Evolutionary conservation across 2,329 filamentous ascomycete genomes (phyloP).

Genomic region (Alternaria conjuncta): DNA sequence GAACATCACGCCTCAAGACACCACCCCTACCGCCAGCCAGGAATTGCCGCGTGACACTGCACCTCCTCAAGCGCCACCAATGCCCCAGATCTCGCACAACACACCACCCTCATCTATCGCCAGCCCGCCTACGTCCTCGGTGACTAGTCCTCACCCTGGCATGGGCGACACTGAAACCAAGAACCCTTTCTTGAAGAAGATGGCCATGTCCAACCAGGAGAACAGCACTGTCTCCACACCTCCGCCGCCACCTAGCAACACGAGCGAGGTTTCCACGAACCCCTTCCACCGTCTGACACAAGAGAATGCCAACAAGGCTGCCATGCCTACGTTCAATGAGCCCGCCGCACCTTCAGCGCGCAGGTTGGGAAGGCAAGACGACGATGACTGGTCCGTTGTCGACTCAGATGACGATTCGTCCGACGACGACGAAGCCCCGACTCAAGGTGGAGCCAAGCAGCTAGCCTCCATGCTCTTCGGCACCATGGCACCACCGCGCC

Average conservation of each 20-base stretch:
- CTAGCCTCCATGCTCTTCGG: slow-evolving; percentile 95
- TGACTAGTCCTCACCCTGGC: slow-evolving; percentile 57
- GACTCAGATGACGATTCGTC: slow-evolving; percentile 77
- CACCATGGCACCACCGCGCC: slow-evolving; percentile 92
- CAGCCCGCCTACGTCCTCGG: slow-evolving; percentile 56
- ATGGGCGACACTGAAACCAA: slow-evolving; percentile 77
- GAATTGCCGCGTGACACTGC: slow-evolving; percentile 54
- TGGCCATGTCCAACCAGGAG: slow-evolving; percentile 71
- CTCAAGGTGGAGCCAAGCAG: slow-evolving; percentile 84
- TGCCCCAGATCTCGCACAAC: slow-evolving; percentile 44
- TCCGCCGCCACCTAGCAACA: slow-evolving; percentile 48
- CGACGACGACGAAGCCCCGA: slow-evolving; percentile 76
- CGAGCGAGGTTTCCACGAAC: slow-evolving; percentile 72
- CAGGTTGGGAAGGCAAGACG: slow-evolving; percentile 63
- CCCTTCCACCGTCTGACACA: slow-evolving; percentile 90
- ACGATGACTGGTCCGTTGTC: slow-evolving; percentile 82
- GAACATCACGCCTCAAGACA: slow-evolving; percentile 69
- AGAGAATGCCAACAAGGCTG: slow-evolving; percentile 60
- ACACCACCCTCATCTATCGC: slow-evolving; percentile 57
- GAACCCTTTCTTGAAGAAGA: slow-evolving; percentile 93
- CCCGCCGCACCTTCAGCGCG: slow-evolving; percentile 58
- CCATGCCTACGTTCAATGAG: slow-evolving; percentile 50
- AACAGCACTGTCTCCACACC: slow-evolving; percentile 52
- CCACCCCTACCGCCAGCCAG: slow-evolving; percentile 65
- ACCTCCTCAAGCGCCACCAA: slow-evolving; percentile 57